A percentile compares a stretch with the other conserved stretches of the same genome.
Evolutionary conservation across 345 rosid species (phyloP).

Genomic region (Iberis pinnata): DNA sequence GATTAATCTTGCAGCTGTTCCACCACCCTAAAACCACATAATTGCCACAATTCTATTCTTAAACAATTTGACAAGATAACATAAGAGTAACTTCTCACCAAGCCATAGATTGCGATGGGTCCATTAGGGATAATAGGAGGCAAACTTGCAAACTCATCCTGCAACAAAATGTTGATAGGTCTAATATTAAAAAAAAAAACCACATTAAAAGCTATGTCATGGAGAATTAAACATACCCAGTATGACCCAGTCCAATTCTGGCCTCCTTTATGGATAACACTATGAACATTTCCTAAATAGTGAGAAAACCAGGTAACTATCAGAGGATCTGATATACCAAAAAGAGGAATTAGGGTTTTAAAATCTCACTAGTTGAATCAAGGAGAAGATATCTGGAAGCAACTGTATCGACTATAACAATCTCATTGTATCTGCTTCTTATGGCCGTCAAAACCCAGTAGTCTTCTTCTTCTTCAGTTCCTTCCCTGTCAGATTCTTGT

Average conservation of each 20-base stretch:
- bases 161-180: constrained; percentile 20
- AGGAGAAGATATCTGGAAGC: constrained; percentile 64
- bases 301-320: neutral
- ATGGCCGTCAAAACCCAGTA: constrained; percentile 48
- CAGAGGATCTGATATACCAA: constrained; percentile 6
- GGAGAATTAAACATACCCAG: constrained; percentile 45
- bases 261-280: constrained; percentile 53
- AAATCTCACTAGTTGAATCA: constrained; percentile 54
- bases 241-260: constrained; percentile 67
- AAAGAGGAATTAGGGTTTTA: neutral
- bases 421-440: constrained; percentile 60
- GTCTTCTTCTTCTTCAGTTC: constrained; percentile 35
- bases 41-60: too few species aligned
- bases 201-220: neutral
- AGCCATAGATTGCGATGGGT: constrained; percentile 70
- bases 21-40: constrained; percentile 56
- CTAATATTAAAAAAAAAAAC: neutral
- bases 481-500: constrained; percentile 4
- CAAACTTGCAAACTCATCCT: constrained; percentile 77
- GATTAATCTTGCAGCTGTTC: constrained; percentile 83
- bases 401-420: constrained; percentile 58
- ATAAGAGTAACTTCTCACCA: constrained; percentile 39
- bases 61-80: too few species aligned
- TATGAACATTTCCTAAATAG: constrained; percentile 66
- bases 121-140: constrained; percentile 67